phyloP scores from a whole-genome alignment of 306 rosid species.

The Hippophae rhamnoides region DNA sequence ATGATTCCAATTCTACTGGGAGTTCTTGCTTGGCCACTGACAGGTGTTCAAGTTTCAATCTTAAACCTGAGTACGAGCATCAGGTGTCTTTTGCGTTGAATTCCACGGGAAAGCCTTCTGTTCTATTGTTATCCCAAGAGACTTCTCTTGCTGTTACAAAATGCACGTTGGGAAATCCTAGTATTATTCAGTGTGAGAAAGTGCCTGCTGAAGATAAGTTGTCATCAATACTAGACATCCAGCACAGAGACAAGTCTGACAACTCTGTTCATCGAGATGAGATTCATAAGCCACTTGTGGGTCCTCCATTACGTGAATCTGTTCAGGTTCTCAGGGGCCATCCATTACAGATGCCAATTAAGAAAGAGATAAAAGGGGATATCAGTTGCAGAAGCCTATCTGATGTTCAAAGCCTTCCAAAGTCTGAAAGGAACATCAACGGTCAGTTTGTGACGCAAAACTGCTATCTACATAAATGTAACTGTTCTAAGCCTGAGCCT shows the following conservation, averaged over 20 bases:
- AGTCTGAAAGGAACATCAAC: conserved; percentile 17
- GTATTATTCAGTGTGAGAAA: conserved; percentile 29
- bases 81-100: conserved; percentile 23
- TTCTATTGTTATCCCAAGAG: conserved; percentile 20
- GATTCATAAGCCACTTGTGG: conserved; percentile 19
- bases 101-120: conserved; percentile 27
- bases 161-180: conserved; percentile 27
- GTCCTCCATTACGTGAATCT: conserved; percentile 27
- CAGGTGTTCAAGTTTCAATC: conserved; percentile 35
- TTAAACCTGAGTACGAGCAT: conserved; percentile 28
- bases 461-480: conserved; percentile 21
- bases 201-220: conserved; percentile 31
- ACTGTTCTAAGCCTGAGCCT: conserved; percentile 18
- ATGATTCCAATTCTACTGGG: conserved; percentile 30
- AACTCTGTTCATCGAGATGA: conserved; percentile 30
- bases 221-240: conserved; percentile 38
- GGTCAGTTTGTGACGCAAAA: conserved; percentile 8
- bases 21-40: conserved; percentile 30
- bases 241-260: conserved; percentile 20
- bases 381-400: conserved; percentile 30
- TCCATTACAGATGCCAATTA: conserved; percentile 32
- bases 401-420: conserved; percentile 17
- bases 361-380: conserved; percentile 43
- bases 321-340: conserved; percentile 39
- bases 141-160: conserved; percentile 27